A percentile compares a stretch with the other conserved stretches of the same genome.
Conservation (phyloP, 2,329 filamentous ascomycete species). For the Ophiostoma fasciatum region DNA sequence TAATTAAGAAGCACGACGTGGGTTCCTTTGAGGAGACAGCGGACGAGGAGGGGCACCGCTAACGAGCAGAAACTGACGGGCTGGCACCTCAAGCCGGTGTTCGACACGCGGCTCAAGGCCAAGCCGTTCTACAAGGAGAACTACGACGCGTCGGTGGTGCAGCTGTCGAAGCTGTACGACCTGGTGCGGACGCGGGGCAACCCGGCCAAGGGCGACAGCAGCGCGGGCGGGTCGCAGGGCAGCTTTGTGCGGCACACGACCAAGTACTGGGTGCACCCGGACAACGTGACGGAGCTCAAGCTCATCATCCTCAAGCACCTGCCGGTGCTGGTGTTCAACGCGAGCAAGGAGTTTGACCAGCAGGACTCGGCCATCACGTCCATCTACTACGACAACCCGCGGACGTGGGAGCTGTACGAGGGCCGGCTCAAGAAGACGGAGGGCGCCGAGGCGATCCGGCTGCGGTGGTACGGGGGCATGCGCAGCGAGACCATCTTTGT, state of each 20-base stretch:
- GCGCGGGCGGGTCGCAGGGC: constrained; percentile 81
- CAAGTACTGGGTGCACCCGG: constrained; percentile 98
- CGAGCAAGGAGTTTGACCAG: constrained; percentile 87
- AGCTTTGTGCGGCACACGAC: constrained; percentile 96
- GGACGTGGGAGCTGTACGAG: constrained; percentile 87
- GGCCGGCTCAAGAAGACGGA: constrained; percentile 95
- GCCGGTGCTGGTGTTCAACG: constrained; percentile 91
- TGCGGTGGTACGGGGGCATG: constrained; percentile 98
- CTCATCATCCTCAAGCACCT: constrained; percentile 96
- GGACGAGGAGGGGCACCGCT: not conserved
- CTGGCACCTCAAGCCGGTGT: constrained; percentile 91
- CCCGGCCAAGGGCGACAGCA: constrained; percentile 79
- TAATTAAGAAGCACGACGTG: constrained; percentile 98
- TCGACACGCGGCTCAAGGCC: constrained; percentile 82
- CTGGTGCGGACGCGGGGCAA: constrained; percentile 85
- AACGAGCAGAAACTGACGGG: constrained; percentile 66
- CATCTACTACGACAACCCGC: constrained; percentile 94
- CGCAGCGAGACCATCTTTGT: constrained; percentile 89
- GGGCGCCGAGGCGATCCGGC: constrained; percentile 87
- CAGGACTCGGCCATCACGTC: constrained; percentile 92
- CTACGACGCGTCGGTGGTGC: constrained; percentile 89
- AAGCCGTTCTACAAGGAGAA: constrained; percentile 99
- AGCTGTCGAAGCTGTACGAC: constrained; percentile 90
- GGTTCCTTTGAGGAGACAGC: constrained; percentile 18
- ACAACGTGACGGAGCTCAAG: constrained; percentile 97